Conservation (phyloP, 2,329 filamentous ascomycete species). For the Sclerotinia borealis region DNA sequence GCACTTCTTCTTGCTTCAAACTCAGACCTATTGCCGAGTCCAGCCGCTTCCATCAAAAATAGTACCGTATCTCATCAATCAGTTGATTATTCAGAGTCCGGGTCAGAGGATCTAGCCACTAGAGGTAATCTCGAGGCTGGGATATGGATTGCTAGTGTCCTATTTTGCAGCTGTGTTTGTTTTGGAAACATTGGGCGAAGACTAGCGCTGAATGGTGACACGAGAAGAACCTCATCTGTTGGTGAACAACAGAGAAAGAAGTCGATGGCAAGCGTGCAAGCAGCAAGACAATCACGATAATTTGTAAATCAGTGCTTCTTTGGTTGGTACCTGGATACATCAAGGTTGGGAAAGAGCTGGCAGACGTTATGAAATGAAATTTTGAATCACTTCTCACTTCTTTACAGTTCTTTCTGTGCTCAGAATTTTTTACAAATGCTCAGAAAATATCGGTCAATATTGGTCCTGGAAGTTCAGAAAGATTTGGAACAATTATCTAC, state of each 20-base stretch:
- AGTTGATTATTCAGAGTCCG: constrained; percentile 9
- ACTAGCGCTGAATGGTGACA: constrained; percentile 43
- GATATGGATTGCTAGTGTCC: constrained; percentile 86
- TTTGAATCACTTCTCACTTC: not conserved
- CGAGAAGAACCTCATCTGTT: not conserved
- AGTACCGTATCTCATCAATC: constrained; percentile 13
- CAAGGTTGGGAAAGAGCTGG: not conserved
- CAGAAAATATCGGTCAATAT: not conserved
- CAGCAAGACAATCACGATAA: constrained; percentile 7
- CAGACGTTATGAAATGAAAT: not conserved
- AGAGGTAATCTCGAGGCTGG: constrained; percentile 64
- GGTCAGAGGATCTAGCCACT: constrained; percentile 48
- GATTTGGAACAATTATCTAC: not conserved
- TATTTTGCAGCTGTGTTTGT: constrained; percentile 92
- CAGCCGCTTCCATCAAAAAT: constrained; percentile 36
- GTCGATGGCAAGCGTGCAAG: constrained; percentile 8
- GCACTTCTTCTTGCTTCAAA: constrained; percentile 67
- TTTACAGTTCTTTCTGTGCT: not conserved
- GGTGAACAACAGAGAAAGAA: not conserved
- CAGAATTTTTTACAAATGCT: not conserved
- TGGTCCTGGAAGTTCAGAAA: not conserved
- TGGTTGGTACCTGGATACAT: not conserved
- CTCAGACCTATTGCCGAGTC: constrained; percentile 69
- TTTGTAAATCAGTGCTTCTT: not conserved
- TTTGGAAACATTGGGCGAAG: constrained; percentile 92